Evolutionary conservation across 2,329 filamentous ascomycete species (phyloP), one percentile per base, ranked within the genome.

Genomic region (Hypoxylon sp.): DNA sequence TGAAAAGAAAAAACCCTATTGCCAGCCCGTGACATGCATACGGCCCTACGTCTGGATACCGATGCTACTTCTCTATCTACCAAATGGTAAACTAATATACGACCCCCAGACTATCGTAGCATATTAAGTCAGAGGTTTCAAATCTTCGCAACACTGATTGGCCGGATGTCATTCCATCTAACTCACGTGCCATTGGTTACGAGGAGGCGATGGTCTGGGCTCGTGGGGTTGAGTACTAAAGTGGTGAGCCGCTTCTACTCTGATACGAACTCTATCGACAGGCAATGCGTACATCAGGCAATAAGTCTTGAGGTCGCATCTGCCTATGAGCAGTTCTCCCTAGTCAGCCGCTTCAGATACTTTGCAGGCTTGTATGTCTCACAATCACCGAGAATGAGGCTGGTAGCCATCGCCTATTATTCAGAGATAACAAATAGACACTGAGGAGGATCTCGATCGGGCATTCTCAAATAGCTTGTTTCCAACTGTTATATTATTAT

Each of bases 11-110:
- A 29, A 29, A 47, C 24, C 37, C 31, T 46, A 46, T 17, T 29
- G n/a, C 51, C 44, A 32, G 35, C 46, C 39, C 53, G 52, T 66
- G 63, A 61, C 57, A 66, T 66, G 57, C 57, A 53, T 66, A 19
- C 32, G 8, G 37, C 57, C 46, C 42, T 61, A 57, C 21, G 27
- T 50, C 29, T 48, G 35, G 21, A 24, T 35, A 29, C 39, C 11
- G 24, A 52, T 58, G 19, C 62, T 55, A 37, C 51, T 48, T 31
- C 3, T 24, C 31, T 48, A 47, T 54, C 37, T 59, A 29, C 54
- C 39, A 31, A 59, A 52, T 48, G 54, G 52, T 42, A 47, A 39
- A 57, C n/a, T n/a, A 42, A 44, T 50, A 52, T 62, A 59, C 37
- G 47, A 37, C 46, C 62, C 52, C 59, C 39, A 53, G 27, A 48